A percentile compares a stretch with the other conserved stretches of the same genome.
phyloP scores from a whole-genome alignment of 345 rosid genomes.

The Eutrema yunnanense region DNA sequence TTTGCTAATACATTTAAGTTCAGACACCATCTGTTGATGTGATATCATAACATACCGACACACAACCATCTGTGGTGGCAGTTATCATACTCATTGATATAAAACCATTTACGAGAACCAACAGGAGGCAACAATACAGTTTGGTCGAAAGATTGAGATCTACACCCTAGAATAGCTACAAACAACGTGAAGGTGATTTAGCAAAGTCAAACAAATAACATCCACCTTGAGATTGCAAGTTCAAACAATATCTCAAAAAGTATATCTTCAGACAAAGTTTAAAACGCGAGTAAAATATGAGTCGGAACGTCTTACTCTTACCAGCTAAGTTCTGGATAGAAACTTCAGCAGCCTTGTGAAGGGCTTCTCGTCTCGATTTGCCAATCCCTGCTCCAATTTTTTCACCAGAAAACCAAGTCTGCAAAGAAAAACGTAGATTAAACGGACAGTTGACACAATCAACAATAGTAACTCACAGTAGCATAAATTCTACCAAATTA shows the following conservation, averaged over 20 bases:
- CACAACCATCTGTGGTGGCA: constrained; percentile 5
- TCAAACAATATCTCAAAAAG: not conserved
- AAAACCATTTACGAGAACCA: not conserved
- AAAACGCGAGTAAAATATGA: not conserved
- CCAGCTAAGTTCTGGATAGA: constrained; percentile 73
- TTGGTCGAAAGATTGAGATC: constrained; percentile 4
- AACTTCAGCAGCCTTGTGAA: constrained; percentile 67
- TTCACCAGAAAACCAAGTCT: constrained; percentile 88
- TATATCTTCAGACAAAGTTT: not conserved
- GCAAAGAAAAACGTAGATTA: constrained; percentile 19
- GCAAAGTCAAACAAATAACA: not conserved
- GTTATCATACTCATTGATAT: constrained; percentile 1
- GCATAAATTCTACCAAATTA: not conserved
- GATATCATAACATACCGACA: constrained; percentile 10
- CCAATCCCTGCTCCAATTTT: constrained; percentile 81
- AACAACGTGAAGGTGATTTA: constrained; percentile 1
- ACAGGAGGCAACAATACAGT: not conserved
- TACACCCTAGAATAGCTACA: not conserved
- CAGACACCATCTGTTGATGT: not conserved
- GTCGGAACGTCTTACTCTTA: constrained; percentile 49
- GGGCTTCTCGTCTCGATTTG: constrained; percentile 85
- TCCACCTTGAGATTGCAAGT: not conserved
- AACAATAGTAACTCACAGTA: not conserved
- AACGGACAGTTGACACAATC: not conserved
- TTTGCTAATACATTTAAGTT: constrained; percentile 1